Evolutionary conservation across 352 stramenopile genomes (phyloP).

Genomic region (Phytophthora pinifolia): DNA sequence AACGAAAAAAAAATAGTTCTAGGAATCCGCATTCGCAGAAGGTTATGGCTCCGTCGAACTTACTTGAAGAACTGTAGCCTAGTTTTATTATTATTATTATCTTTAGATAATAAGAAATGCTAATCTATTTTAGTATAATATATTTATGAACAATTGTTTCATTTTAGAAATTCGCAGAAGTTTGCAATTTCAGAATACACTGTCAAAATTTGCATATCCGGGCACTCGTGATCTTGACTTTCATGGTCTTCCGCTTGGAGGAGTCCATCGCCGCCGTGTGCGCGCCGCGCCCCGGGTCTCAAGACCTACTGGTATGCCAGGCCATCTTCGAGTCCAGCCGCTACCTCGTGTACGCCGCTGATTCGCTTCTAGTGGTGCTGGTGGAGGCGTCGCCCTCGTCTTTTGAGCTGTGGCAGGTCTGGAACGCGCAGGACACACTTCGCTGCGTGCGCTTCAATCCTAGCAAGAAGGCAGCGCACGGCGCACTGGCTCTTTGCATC

Average conservation of each 20-base stretch:
- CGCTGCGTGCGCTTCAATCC: constrained; percentile 60
- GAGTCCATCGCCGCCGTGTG: constrained; percentile 46
- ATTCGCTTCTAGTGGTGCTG: constrained; percentile 65
- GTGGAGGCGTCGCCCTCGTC: constrained; percentile 30
- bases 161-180: too few relatives aligned
- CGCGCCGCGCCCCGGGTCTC: constrained; percentile 30
- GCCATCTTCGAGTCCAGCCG: constrained; percentile 52
- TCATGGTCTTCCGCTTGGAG: constrained; percentile 54
- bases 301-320: constrained; percentile 33
- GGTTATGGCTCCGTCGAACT: too few relatives aligned
- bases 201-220: too few relatives aligned
- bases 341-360: constrained; percentile 58
- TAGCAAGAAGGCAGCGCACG: constrained; percentile 47
- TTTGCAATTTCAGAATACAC: too few relatives aligned
- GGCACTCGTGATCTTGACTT: too few relatives aligned
- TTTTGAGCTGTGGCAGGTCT: constrained; percentile 78
- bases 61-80: too few relatives aligned
- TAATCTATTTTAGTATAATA: too few relatives aligned
- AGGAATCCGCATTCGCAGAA: too few relatives aligned
- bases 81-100: too few relatives aligned
- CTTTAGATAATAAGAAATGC: too few relatives aligned
- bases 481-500: constrained; percentile 61
- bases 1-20: too few relatives aligned
- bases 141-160: too few relatives aligned
- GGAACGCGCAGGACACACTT: constrained; percentile 44